A percentile compares a stretch with the other conserved stretches of the same genome.
phyloP scores from a whole-genome alignment of 352 stramenopile genomes.

The Globisporangium nunn region DNA sequence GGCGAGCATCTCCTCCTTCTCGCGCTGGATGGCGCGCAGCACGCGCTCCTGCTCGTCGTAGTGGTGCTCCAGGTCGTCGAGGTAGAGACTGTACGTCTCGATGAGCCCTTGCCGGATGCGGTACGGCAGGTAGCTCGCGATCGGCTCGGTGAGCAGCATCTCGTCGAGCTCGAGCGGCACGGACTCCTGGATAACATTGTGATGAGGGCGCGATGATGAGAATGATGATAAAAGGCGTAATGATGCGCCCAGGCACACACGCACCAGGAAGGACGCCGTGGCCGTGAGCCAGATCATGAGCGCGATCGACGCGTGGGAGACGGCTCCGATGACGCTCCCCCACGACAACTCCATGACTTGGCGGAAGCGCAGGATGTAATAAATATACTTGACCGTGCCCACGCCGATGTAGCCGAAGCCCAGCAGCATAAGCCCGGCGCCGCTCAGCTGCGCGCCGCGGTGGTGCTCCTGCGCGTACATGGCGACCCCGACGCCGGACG shows the following conservation, averaged over 20 bases:
- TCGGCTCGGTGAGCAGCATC: conserved; percentile 78
- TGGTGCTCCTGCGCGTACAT: conserved; percentile 89
- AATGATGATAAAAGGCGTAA: not conserved
- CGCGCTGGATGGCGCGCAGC: conserved; percentile 66
- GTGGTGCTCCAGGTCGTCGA: conserved; percentile 82
- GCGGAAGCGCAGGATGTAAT: conserved; percentile 85
- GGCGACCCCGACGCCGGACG: conserved; percentile 71
- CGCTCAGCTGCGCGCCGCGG: conserved; percentile 74
- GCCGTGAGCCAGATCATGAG: conserved; percentile 83
- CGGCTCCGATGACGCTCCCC: conserved; percentile 76
- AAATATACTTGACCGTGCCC: conserved; percentile 86
- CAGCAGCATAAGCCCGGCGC: conserved; percentile 67
- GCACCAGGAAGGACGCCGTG: conserved; percentile 80
- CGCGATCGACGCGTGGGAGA: conserved; percentile 74
- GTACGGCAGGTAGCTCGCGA: conserved; percentile 74
- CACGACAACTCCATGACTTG: conserved; percentile 85
- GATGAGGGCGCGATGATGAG: too few species aligned
- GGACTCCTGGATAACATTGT: conserved; percentile 41
- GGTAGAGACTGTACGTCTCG: conserved; percentile 84
- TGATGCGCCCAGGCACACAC: not conserved
- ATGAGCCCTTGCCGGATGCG: conserved; percentile 84
- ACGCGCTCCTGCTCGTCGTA: conserved; percentile 78
- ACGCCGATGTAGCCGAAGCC: conserved; percentile 87
- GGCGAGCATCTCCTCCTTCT: conserved; percentile 27
- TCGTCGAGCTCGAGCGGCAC: conserved; percentile 80